Base-by-base conservation (phyloP, 176 grass and related monocot species). In the Panicum miliaceum region DNA sequence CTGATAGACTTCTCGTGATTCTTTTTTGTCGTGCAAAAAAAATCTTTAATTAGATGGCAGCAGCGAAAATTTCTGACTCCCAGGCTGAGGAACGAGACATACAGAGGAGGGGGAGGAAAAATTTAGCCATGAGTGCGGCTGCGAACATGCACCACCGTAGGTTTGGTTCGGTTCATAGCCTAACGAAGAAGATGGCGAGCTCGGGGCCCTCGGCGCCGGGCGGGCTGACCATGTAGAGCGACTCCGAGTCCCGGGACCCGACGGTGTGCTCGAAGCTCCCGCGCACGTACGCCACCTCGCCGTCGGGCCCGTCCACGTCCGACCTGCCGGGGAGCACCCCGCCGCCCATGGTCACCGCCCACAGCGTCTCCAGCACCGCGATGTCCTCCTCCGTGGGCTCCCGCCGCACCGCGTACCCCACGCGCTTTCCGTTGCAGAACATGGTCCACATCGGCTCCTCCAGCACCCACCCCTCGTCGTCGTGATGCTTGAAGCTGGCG, bases 161-260 rank as follows among this genome's bases (percentile, higher is more conserved):
- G 43, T 7, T 7, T 29, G 12, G 5, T 13, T 1, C 11, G 45
- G 35, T 67, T 78, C 78, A 94, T 20, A 92, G 14, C 88, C 92
- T 86, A 78, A 98, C 85, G 66, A 98, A 94, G 85, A 98, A 98
- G 64, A 98, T 79, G 83, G 91, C 92, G 77, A 98, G 89, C 79
- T 98, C 92, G 15, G 92, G 89, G 51, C 88, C 88, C 57, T 92
- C 86, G 10, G 61, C 82, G 16, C 91, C 89, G 5, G 91, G 90
- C 58, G 92, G 92, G 7, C 85, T 85, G 61, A 98, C 59, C 92
- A 95, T 95, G 85, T 98, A 93, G 4, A 98, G 65, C 35, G 96
- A 91, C 80, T 98, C 96, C 8, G 96, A 95, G 73, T 98, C 91
- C 63, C 47, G 13, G 7, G 92, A 98, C 0, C 96, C 92, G 20